Evolutionary conservation across 1,284 basidiomycete species (phyloP), one percentile per base, ranked within the genome.

Genomic region (Quambalaria eucalypti): DNA sequence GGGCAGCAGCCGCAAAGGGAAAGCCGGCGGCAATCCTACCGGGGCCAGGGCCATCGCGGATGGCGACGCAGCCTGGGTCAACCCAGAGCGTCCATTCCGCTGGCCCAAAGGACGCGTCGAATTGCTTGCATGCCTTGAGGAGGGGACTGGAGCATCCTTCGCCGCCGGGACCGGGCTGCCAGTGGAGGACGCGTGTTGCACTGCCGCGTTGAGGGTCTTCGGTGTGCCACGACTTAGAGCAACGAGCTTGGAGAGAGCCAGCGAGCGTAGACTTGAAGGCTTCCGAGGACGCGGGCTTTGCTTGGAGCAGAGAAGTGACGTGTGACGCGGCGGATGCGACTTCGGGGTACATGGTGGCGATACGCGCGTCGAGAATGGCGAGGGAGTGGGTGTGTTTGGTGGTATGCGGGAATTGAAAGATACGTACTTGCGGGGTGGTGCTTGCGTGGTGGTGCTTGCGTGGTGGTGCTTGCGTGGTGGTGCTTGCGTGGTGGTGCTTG

Each of bases 41-140:
- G 1, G 66, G 66, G 26, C 66, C 68, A n/a, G 26, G 26, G 21
- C 66, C 68, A 9, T 48, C 26, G 3, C 68, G 51, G 19, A 66
- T 51, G n/a, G 68, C 61, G 12, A 70, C 68, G 49, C 68, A 70
- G 40, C 62, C 61, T 4, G 68, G 65, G 50, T 70, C 68, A 50
- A 70, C 61, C 68, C 68, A 70, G 9, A 70, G 52, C 1, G 66
- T 70, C 42, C 42, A 46, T 26, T 46, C 21, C 21, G 16, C 21
- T 2, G 19, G 16, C 25, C 21, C 42, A 26, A 46, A 21, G 21
- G 42, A 12, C 3, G 25, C 21, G 4, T 21, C 42, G 12, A 23
- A 14, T 12, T 26, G 19, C 6, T 6, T 26, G 21, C 42, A 46
- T 14, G 42, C 42, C 25, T 21, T 26, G 42, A 21, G 14, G 21